phyloP scores from a whole-genome alignment of 257 asterid genomes.

The Solanum lycopersicoides region DNA sequence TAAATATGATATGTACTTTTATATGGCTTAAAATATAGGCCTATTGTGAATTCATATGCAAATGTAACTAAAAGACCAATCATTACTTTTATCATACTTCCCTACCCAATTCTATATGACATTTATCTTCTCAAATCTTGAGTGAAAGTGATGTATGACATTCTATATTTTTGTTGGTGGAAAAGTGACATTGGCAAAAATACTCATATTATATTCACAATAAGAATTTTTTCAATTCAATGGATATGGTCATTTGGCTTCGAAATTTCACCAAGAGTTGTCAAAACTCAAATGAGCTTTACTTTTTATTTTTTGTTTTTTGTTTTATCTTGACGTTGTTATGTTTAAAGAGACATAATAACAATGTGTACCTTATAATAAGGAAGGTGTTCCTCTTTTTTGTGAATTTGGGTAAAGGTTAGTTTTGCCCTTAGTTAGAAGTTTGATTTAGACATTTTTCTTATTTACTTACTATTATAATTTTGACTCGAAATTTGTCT shows the following conservation, averaged over 20 bases:
- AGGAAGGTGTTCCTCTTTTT: background rate
- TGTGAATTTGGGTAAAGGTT: background rate
- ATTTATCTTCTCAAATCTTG: background rate
- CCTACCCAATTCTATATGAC: slow-evolving; percentile 4
- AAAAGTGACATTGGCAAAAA: slow-evolving; percentile 26
- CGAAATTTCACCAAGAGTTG: background rate
- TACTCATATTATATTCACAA: background rate
- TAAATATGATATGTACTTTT: background rate
- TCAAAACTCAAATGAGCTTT: background rate
- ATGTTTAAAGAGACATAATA: background rate
- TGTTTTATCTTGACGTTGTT: background rate
- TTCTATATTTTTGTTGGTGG: slow-evolving; percentile 33
- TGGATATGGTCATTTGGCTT: background rate
- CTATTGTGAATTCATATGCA: slow-evolving; percentile 2
- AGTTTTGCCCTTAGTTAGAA: too few species aligned
- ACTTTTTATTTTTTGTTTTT: too few species aligned
- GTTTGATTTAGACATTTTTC: too few species aligned
- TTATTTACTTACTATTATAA: too few species aligned
- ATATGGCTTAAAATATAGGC: slow-evolving; percentile 7
- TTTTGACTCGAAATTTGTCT: too few species aligned
- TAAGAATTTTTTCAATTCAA: background rate
- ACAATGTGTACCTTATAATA: background rate
- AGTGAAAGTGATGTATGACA: background rate
- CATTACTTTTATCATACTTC: slow-evolving; percentile 15
- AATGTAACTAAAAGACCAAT: slow-evolving; percentile 14